Evolutionary conservation across 441 rosid species (phyloP).

Genomic region (Populus hybrid): DNA sequence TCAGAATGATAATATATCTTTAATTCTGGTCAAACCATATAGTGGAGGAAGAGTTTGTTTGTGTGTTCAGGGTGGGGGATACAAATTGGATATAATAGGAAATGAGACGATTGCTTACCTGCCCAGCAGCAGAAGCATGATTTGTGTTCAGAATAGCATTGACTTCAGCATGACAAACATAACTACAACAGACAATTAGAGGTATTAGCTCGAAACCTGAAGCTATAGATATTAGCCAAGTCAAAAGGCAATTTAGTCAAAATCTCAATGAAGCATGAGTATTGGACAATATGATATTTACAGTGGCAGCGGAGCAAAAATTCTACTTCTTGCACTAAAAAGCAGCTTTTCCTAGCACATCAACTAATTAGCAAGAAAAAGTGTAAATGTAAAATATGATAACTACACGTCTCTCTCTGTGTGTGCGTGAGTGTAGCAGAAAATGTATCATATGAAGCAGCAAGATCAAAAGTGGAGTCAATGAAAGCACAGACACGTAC

Average conservation of each 20-base stretch:
- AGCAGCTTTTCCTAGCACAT: not conserved
- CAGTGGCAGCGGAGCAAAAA: not conserved
- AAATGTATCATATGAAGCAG: not conserved
- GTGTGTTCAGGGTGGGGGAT: not conserved
- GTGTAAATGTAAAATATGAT: not conserved
- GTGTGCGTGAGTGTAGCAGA: not conserved
- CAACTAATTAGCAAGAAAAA: not conserved
- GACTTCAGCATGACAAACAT: slow-evolving; percentile 98
- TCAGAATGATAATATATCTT: not conserved
- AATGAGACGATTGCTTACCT: slow-evolving; percentile 37
- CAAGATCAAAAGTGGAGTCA: slow-evolving; percentile 13
- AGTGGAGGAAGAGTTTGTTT: not conserved
- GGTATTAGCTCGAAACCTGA: not conserved
- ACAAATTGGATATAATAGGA: not conserved
- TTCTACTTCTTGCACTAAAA: not conserved
- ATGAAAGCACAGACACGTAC: slow-evolving; percentile 39
- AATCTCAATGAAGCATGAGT: not conserved
- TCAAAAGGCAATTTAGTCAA: not conserved
- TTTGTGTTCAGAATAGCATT: slow-evolving; percentile 93
- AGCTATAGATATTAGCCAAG: not conserved
- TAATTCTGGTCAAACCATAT: not conserved
- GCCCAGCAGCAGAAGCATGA: slow-evolving; percentile 90
- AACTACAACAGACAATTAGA: slow-evolving; percentile 39
- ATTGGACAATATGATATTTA: not conserved
- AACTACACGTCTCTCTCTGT: not conserved